Evolutionary conservation across 2,329 filamentous ascomycete genomes (phyloP).

Genomic region (Botrytis squamosa): DNA sequence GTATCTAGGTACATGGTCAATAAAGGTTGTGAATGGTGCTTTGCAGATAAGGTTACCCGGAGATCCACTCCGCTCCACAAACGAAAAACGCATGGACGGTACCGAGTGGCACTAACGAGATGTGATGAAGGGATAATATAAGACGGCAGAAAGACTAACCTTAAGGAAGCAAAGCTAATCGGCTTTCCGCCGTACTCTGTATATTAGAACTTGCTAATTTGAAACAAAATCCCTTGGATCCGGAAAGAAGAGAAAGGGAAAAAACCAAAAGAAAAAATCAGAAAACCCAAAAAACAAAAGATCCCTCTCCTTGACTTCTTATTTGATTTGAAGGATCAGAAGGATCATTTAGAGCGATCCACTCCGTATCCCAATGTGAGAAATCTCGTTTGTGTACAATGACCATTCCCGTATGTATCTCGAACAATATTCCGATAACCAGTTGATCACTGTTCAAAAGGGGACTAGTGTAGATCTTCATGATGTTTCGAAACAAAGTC

Average conservation of each 20-base stretch:
- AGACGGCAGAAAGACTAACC: background rate
- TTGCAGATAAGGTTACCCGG: slow-evolving; percentile 2
- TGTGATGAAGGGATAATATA: slow-evolving; percentile 8
- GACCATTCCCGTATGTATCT: background rate
- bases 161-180: background rate
- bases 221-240: background rate
- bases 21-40: background rate
- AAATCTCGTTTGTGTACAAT: background rate
- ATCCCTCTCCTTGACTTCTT: background rate
- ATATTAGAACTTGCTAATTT: background rate
- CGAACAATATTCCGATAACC: background rate
- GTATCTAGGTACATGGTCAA: background rate
- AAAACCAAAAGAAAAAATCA: background rate
- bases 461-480: background rate
- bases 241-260: background rate
- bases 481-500: background rate
- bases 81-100: slow-evolving; percentile 10
- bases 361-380: background rate
- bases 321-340: background rate
- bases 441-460: background rate
- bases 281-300: background rate
- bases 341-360: background rate
- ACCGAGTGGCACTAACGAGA: background rate
- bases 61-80: background rate
- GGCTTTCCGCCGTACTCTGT: background rate